Percentiles rank a stretch among this genome's conserved stretches.
Conservation (phyloP, 257 asterid species). For the Solanum lignicaule region DNA sequence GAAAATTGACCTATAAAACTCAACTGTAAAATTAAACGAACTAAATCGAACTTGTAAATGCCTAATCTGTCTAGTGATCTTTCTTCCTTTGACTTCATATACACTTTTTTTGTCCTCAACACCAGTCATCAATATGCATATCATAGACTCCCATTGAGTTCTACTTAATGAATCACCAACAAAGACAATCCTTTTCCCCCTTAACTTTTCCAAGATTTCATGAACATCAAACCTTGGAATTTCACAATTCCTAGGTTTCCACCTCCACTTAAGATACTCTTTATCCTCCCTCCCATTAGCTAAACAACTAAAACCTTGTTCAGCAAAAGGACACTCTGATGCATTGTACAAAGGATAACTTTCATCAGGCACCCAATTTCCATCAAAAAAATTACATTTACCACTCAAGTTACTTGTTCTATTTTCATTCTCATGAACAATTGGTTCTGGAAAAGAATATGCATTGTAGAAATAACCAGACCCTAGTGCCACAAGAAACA, state of each 20-base stretch:
- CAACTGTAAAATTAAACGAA: slow-evolving; percentile 40
- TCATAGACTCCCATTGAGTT: slow-evolving; percentile 95
- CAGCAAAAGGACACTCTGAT: slow-evolving; percentile 68
- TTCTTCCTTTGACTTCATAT: slow-evolving; percentile 65
- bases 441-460: slow-evolving; percentile 33
- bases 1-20: slow-evolving; percentile 83
- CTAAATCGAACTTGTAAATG: slow-evolving; percentile 58
- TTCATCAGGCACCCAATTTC: slow-evolving; percentile 72
- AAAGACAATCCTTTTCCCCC: slow-evolving; percentile 78
- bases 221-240: slow-evolving; percentile 52
- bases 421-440: slow-evolving; percentile 13
- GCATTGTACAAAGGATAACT: slow-evolving; percentile 74
- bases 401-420: slow-evolving; percentile 2
- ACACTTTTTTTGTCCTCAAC: slow-evolving; percentile 62
- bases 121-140: slow-evolving; percentile 82
- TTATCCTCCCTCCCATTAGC: slow-evolving; percentile 70
- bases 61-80: slow-evolving; percentile 72
- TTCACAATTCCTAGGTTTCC: slow-evolving; percentile 71
- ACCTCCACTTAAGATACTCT: slow-evolving; percentile 75
- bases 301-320: slow-evolving; percentile 72
- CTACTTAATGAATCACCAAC: slow-evolving; percentile 92
- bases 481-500: slow-evolving; percentile 54
- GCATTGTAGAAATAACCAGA: slow-evolving; percentile 44
- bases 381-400: slow-evolving; percentile 69
- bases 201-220: slow-evolving; percentile 46